phyloP scores from a whole-genome alignment of 768 basidiomycete species.

The Agaricus subrufescens region DNA sequence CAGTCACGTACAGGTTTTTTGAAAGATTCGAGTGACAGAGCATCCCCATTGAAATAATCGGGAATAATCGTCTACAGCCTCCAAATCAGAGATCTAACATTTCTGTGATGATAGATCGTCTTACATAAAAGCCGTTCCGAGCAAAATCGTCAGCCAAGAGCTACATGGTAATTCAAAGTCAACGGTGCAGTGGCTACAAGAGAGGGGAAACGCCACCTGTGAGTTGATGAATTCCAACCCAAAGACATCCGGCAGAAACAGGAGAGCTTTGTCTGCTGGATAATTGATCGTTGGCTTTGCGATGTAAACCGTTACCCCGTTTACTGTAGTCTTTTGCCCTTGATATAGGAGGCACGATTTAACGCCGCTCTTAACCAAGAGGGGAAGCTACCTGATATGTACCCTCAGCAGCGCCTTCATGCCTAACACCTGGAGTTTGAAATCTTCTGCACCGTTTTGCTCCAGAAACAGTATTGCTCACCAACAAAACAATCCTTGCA shows the following conservation, averaged over 20 bases:
- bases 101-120: neutral
- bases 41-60: constrained; percentile 10
- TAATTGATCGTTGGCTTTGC: constrained; percentile 47
- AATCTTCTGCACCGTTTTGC: neutral
- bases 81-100: neutral
- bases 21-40: constrained; percentile 4
- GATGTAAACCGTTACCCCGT: constrained; percentile 47
- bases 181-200: neutral
- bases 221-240: constrained; percentile 43
- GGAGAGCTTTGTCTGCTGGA: constrained; percentile 49
- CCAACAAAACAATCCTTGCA: constrained; percentile 54
- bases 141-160: constrained; percentile 40
- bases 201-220: constrained; percentile 20
- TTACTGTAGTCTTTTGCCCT: constrained; percentile 46
- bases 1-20: neutral
- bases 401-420: constrained; percentile 46
- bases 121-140: constrained; percentile 39
- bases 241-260: constrained; percentile 51
- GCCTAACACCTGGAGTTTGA: constrained; percentile 35
- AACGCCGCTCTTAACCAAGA: neutral
- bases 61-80: constrained; percentile 4
- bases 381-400: neutral
- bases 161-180: constrained; percentile 15
- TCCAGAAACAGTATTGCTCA: constrained; percentile 12
- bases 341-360: neutral